These are phyloP conservation scores for Dictyophora rubrovolvata DNA, from an alignment of 768 basidiomycete species.

Conservation along the genomic window DNA sequence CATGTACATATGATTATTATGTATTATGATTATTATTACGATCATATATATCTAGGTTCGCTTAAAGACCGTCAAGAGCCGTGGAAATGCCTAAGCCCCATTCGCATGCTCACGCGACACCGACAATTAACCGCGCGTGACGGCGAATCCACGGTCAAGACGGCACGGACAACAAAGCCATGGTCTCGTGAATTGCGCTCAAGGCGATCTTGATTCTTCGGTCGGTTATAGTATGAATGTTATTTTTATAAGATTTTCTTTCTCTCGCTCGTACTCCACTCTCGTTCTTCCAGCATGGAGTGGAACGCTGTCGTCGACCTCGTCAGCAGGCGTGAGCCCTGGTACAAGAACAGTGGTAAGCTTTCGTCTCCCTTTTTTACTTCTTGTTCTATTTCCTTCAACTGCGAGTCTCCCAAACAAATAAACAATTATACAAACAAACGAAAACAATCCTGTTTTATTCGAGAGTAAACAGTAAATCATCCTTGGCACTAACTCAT, in stretches of 20 bases:
- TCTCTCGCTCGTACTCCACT: not conserved
- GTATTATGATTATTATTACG: too few relatives aligned
- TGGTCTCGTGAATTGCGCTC: not conserved
- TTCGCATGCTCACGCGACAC: not conserved
- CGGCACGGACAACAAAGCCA: not conserved
- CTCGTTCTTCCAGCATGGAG: not conserved
- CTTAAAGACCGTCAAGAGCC: too few relatives aligned
- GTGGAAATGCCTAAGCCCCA: too few relatives aligned
- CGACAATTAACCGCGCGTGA: not conserved
- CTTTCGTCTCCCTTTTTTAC: not conserved
- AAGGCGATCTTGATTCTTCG: not conserved
- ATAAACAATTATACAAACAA: too few relatives aligned
- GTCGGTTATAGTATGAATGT: not conserved
- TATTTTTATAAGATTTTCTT: not conserved
- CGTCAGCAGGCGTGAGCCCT: conserved; percentile 1
- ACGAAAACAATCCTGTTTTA: too few relatives aligned
- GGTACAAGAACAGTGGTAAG: conserved; percentile 6
- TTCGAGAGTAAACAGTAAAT: too few relatives aligned
- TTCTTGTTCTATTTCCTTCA: too few relatives aligned
- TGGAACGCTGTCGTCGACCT: conserved; percentile 5
- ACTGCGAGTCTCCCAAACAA: too few relatives aligned
- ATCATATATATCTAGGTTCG: too few relatives aligned
- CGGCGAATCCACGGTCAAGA: not conserved
- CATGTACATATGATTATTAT: too few relatives aligned
- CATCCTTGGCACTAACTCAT: too few relatives aligned